Evolutionary conservation across 2,329 filamentous ascomycete species (phyloP).

Genomic region (Gyromitra esculenta): DNA sequence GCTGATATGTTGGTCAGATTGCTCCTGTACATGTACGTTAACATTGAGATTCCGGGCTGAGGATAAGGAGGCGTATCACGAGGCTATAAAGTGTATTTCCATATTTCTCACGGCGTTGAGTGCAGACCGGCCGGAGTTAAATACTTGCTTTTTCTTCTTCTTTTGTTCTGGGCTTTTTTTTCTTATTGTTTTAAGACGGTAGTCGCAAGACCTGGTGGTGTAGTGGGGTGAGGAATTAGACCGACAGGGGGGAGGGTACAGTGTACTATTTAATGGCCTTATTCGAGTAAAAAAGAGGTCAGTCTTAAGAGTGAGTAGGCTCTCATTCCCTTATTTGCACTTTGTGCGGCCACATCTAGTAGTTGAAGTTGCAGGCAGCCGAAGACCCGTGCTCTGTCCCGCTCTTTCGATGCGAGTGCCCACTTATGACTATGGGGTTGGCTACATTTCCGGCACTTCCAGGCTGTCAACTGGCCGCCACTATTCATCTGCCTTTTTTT

Average conservation of each 20-base stretch:
- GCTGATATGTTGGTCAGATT: constrained; percentile 48
- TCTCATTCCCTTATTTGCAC: constrained; percentile 49
- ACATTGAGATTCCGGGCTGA: constrained; percentile 49
- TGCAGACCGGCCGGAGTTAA: constrained; percentile 53
- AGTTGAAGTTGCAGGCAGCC: constrained; percentile 46
- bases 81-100: constrained; percentile 52
- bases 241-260: constrained; percentile 33
- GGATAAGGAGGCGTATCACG: constrained; percentile 43
- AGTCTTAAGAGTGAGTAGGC: constrained; percentile 50
- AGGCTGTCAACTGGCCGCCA: constrained; percentile 47
- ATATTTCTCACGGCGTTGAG: constrained; percentile 53
- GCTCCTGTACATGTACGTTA: constrained; percentile 49
- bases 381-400: constrained; percentile 48
- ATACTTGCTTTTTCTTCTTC: constrained; percentile 46
- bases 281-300: constrained; percentile 50
- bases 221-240: constrained; percentile 36
- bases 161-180: constrained; percentile 33
- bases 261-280: constrained; percentile 52
- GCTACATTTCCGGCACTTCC: constrained; percentile 49
- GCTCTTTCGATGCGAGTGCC: constrained; percentile 49
- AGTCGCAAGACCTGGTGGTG: constrained; percentile 45
- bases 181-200: constrained; percentile 49
- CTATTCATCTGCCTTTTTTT: constrained; percentile 28
- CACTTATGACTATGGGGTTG: constrained; percentile 40
- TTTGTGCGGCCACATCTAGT: constrained; percentile 42